Evolutionary conservation across 1,284 basidiomycete species (phyloP).

Genomic region (Entoloma clypeatum): DNA sequence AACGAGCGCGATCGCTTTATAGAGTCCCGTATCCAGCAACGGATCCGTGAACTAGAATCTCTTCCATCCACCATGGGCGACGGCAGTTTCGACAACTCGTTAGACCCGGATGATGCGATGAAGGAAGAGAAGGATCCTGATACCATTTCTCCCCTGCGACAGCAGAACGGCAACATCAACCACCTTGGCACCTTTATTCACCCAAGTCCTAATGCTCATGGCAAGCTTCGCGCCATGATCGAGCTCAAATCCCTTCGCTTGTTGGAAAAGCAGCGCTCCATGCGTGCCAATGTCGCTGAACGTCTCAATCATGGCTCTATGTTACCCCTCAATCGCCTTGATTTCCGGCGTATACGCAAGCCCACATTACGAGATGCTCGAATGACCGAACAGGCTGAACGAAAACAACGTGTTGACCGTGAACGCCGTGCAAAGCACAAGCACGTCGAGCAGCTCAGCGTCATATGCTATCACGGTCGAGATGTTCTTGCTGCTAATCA

Average conservation of each 20-base stretch:
- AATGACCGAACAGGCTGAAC: constrained; percentile 86
- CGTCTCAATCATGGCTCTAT: constrained; percentile 89
- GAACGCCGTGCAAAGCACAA: constrained; percentile 95
- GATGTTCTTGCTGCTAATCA: constrained; percentile 67
- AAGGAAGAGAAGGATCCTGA: constrained; percentile 46
- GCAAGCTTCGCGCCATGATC: constrained; percentile 87
- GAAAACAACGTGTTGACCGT: constrained; percentile 88
- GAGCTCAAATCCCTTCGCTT: constrained; percentile 93
- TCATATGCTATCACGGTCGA: constrained; percentile 85
- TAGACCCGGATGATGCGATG: constrained; percentile 37
- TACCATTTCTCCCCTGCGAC: constrained; percentile 20
- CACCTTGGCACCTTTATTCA: constrained; percentile 37
- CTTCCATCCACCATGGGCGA: constrained; percentile 83
- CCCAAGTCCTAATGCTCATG: constrained; percentile 59
- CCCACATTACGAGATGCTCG: constrained; percentile 89
- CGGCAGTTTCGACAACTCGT: constrained; percentile 59
- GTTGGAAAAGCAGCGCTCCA: constrained; percentile 83
- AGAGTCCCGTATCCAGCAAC: constrained; percentile 85
- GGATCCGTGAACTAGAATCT: constrained; percentile 85
- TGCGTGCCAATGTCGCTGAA: constrained; percentile 85
- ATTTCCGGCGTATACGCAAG: constrained; percentile 88
- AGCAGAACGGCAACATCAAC: constrained; percentile 19
- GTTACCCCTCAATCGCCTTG: constrained; percentile 86
- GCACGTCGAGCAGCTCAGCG: constrained; percentile 89
- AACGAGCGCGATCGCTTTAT: constrained; percentile 91